Evolutionary conservation across 179 eudicot species (phyloP), one percentile per base, ranked within the genome.

Genomic region (Actinidia arguta): DNA sequence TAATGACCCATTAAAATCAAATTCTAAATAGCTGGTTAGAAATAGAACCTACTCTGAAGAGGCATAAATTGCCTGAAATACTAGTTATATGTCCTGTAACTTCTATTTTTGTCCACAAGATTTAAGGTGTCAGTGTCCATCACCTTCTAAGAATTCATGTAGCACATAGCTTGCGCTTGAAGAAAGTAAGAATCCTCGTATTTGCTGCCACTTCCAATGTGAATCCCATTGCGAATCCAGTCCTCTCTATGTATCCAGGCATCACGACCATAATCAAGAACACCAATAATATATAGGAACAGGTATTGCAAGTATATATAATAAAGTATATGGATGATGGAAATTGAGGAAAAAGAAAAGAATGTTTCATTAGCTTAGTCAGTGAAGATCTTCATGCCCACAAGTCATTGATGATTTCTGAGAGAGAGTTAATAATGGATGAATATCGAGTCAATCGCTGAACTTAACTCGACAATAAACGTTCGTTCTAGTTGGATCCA

Each of bases 171-270:
- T 82, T 95, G 99, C 20, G 95, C 99, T 88, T 96, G 98, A 73
- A 95, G 94, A 75, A 82, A 96, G 83, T 92, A 91, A 17, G 99
- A 95, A 69, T 96, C 98, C 82, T 86, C 92, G 83, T 95, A 96
- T 86, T 96, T 96, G 75, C 98, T 92, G 76, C 90, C 94, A 80
- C 92, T 88, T 78, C 95, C 98, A 8, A 90, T 24, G 77, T 96
- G 94, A 83, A 96, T 91, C 68, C 98, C 98, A 80, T 85, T 93
- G 47, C 84, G 89, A 78, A 95, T 90, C 99, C 99, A 96, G 83
- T 96, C 99, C 84, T 93, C 98, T 18, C 97, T 90, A 78, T 94
- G 94, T 88, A 96, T 95, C 99, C 99, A 96, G 42, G 93, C 94
- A 48, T 96, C 99, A 11, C 93, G 91, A 61, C 88, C 85, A 48